phyloP scores from a whole-genome alignment of 257 asterid species.

The Anisodus tanguticus region DNA sequence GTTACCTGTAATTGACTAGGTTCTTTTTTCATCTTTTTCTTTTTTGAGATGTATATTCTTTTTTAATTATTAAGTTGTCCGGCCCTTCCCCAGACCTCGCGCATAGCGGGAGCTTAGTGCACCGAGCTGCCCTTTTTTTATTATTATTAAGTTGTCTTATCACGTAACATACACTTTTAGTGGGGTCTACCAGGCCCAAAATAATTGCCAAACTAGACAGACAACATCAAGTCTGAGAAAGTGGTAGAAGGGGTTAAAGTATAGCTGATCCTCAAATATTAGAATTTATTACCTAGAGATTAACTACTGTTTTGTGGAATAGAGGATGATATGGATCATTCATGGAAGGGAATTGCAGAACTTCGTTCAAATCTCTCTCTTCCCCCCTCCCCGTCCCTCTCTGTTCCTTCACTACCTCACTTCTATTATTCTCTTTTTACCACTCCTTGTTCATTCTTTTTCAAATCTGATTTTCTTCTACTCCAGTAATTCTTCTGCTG shows the following conservation, averaged over 20 bases:
- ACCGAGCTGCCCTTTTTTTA: not conserved
- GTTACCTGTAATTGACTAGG: not conserved
- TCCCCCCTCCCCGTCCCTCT: not conserved
- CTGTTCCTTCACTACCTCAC: not conserved
- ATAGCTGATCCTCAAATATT: not conserved
- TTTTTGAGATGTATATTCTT: not conserved
- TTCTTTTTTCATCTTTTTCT: not conserved
- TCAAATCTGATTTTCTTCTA: not conserved
- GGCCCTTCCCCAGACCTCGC: no score
- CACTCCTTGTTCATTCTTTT: constrained; percentile 7
- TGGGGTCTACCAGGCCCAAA: not conserved
- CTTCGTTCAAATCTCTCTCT: not conserved
- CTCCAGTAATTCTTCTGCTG: constrained; percentile 4
- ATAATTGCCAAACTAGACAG: not conserved
- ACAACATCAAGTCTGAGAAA: not conserved
- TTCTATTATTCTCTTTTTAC: no score
- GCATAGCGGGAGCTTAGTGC: no score
- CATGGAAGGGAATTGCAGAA: not conserved
- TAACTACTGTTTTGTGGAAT: not conserved
- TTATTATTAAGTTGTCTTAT: not conserved
- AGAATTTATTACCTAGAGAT: not conserved
- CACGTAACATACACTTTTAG: not conserved
- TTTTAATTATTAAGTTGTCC: not conserved
- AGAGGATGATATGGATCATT: not conserved
- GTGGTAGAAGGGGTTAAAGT: not conserved